A percentile compares a stretch with the other conserved stretches of the same genome.
These are phyloP conservation scores for Anastatica hierochuntica DNA, from an alignment of 345 rosid genomes.

Conservation along the genomic window DNA sequence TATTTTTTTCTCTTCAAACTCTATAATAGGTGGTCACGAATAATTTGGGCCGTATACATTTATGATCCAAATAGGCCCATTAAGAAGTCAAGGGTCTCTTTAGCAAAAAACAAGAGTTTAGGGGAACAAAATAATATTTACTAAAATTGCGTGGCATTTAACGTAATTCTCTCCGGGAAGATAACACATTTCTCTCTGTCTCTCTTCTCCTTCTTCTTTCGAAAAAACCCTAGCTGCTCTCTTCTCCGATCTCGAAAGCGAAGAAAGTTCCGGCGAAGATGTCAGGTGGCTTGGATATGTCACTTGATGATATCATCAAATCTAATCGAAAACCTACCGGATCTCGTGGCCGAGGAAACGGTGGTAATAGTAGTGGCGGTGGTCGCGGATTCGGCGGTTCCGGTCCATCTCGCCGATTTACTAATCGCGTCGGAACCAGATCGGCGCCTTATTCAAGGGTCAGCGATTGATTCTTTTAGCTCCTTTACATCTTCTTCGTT, in stretches of 20 bases:
- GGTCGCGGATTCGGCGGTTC: slow-evolving; percentile 26
- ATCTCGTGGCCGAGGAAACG: slow-evolving; percentile 29
- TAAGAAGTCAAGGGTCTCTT: neutral
- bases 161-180: neutral
- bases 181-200: neutral
- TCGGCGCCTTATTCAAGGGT: slow-evolving; percentile 46
- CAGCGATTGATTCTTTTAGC: slow-evolving; percentile 17
- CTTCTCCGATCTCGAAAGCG: slow-evolving; percentile 1
- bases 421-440: slow-evolving; percentile 37
- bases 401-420: slow-evolving; percentile 41
- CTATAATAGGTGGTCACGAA: neutral
- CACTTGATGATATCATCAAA: slow-evolving; percentile 64
- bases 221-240: slow-evolving; percentile 10
- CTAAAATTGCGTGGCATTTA: neutral
- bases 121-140: neutral
- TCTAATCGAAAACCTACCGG: slow-evolving; percentile 39
- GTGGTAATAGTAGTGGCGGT: slow-evolving; percentile 12
- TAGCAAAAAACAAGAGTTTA: neutral
- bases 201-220: neutral
- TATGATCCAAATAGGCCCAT: neutral
- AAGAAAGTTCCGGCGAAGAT: slow-evolving; percentile 24
- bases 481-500: slow-evolving; percentile 14
- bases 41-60: neutral
- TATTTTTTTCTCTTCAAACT: too few species aligned
- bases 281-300: slow-evolving; percentile 54